These are phyloP conservation scores for Hansenula sp. DNA, from an alignment of 1,139 yeast genomes.

Conservation along the genomic window DNA sequence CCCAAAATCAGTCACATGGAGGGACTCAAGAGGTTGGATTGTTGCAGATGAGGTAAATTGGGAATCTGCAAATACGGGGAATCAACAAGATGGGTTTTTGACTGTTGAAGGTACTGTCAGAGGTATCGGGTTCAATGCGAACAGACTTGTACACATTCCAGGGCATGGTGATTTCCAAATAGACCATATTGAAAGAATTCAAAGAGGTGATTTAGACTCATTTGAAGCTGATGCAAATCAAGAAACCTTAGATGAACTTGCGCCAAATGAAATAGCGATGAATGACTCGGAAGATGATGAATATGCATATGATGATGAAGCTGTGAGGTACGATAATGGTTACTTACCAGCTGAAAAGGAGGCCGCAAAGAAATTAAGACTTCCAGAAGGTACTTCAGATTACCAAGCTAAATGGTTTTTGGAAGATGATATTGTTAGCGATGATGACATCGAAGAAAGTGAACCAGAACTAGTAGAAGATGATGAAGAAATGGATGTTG, in stretches of 20 bases:
- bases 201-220: slow-evolving; percentile 19
- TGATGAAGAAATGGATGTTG: slow-evolving; percentile 33
- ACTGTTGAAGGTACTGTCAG: slow-evolving; percentile 81
- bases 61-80: slow-evolving; percentile 32
- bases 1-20: slow-evolving; percentile 86
- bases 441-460: slow-evolving; percentile 33
- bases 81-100: slow-evolving; percentile 36
- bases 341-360: slow-evolving; percentile 16
- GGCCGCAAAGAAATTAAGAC: slow-evolving; percentile 42
- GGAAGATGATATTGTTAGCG: slow-evolving; percentile 55
- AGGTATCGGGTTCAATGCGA: slow-evolving; percentile 77
- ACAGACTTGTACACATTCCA: slow-evolving; percentile 79
- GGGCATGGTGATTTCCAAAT: slow-evolving; percentile 89
- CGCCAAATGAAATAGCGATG: slow-evolving; percentile 55
- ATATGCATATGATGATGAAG: slow-evolving; percentile 39
- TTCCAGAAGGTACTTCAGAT: slow-evolving; percentile 89
- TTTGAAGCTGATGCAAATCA: slow-evolving; percentile 46
- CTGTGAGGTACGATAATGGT: slow-evolving; percentile 63
- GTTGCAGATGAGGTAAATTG: slow-evolving; percentile 65
- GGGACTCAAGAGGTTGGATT: slow-evolving; percentile 86
- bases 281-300: slow-evolving; percentile 44
- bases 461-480: slow-evolving; percentile 28
- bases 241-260: slow-evolving; percentile 66
- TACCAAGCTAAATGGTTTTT: slow-evolving; percentile 93
- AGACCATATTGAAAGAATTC: slow-evolving; percentile 55